Percentiles rank a stretch among this genome's conserved stretches.
These are phyloP conservation scores for Kwoniella dejecticola DNA, from an alignment of 768 basidiomycete species.

Conservation along the genomic window DNA sequence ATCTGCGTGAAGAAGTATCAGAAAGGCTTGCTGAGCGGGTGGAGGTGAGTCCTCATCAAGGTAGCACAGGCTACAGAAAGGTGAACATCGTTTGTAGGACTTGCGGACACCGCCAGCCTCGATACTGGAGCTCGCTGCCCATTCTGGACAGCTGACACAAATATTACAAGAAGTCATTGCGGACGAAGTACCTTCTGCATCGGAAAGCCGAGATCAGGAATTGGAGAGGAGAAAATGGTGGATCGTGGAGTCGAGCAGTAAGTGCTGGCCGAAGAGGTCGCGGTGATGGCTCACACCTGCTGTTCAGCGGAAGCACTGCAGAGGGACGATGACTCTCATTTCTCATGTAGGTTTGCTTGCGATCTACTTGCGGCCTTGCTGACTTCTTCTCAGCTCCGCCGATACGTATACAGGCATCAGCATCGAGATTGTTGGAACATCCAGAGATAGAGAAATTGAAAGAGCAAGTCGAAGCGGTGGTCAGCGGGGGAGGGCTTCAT, in stretches of 20 bases:
- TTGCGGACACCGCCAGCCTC: slow-evolving; percentile 79
- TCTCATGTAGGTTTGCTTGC: slow-evolving; percentile 66
- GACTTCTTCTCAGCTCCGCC: slow-evolving; percentile 64
- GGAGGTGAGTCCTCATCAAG: slow-evolving; percentile 60
- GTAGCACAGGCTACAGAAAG: not conserved
- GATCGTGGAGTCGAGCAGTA: slow-evolving; percentile 88
- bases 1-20: slow-evolving; percentile 85
- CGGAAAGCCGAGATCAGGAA: slow-evolving; percentile 50
- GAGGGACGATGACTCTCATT: slow-evolving; percentile 75
- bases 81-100: slow-evolving; percentile 63
- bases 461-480: slow-evolving; percentile 84
- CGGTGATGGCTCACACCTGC: slow-evolving; percentile 1
- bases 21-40: slow-evolving; percentile 88
- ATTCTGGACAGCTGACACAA: slow-evolving; percentile 88
- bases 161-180: slow-evolving; percentile 60
- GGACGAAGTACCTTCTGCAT: slow-evolving; percentile 20
- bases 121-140: slow-evolving; percentile 84
- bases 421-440: slow-evolving; percentile 70
- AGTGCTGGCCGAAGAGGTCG: slow-evolving; percentile 29
- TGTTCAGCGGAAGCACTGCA: slow-evolving; percentile 67
- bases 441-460: slow-evolving; percentile 61
- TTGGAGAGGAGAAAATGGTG: slow-evolving; percentile 64
- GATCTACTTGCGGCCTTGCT: not conserved
- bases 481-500: slow-evolving; percentile 87
- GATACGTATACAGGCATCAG: slow-evolving; percentile 76